These are phyloP conservation scores for Calycina marina DNA, from an alignment of 2,329 filamentous ascomycete genomes.

Conservation along the genomic window DNA sequence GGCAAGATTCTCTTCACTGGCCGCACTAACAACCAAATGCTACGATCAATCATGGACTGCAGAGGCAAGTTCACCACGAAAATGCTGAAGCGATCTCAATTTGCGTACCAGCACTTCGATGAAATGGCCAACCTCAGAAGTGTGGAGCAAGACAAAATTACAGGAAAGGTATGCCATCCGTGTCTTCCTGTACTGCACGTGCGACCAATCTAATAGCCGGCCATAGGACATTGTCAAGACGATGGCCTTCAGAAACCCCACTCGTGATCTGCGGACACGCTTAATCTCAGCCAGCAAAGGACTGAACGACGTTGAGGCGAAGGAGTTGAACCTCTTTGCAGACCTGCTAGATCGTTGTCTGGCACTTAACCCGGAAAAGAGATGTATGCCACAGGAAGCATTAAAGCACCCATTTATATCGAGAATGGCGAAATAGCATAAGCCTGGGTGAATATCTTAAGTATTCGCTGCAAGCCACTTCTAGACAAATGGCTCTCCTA, in stretches of 20 bases:
- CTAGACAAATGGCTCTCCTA: too few relatives aligned
- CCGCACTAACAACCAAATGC: constrained; percentile 95
- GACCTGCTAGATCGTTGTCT: constrained; percentile 83
- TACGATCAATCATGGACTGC: constrained; percentile 90
- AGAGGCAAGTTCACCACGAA: constrained; percentile 85
- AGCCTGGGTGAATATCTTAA: too few relatives aligned
- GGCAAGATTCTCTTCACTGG: constrained; percentile 95
- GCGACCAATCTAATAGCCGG: constrained; percentile 1
- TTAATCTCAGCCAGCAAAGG: constrained; percentile 60
- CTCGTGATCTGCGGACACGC: constrained; percentile 67
- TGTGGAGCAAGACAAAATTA: constrained; percentile 74
- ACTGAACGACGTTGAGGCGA: constrained; percentile 45
- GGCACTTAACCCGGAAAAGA: constrained; percentile 80
- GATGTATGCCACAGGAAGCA: constrained; percentile 74
- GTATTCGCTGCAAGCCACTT: too few relatives aligned
- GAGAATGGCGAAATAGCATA: constrained; percentile 1
- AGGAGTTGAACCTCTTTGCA: constrained; percentile 69
- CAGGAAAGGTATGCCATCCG: constrained; percentile 50
- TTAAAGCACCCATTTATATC: constrained; percentile 75
- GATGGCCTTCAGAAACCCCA: constrained; percentile 58
- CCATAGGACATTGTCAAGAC: constrained; percentile 50
- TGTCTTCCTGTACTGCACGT: constrained; percentile 1
- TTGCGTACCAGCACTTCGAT: constrained; percentile 70
- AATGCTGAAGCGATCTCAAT: constrained; percentile 67
- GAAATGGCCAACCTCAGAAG: constrained; percentile 72